These are phyloP conservation scores for Posidonia australis DNA, from an alignment of 106 monocot genomes.

Conservation along the genomic window DNA sequence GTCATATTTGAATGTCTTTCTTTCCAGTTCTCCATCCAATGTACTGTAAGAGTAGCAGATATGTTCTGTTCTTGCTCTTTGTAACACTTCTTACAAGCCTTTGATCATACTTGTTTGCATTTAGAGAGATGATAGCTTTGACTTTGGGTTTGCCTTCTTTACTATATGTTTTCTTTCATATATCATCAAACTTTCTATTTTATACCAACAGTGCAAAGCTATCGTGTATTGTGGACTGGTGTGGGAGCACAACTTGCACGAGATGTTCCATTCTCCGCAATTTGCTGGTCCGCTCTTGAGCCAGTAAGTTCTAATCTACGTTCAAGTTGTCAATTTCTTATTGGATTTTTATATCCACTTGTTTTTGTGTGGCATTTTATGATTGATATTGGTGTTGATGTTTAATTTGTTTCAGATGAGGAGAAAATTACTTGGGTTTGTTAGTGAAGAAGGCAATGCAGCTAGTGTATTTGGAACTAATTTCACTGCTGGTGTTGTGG, in stretches of 20 bases:
- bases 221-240: slow-evolving; percentile 76
- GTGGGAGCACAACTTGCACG: slow-evolving; percentile 94
- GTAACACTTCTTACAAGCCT: too few relatives aligned
- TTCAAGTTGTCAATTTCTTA: too few relatives aligned
- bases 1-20: too few relatives aligned
- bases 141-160: neutral
- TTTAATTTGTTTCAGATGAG: slow-evolving; percentile 35
- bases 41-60: too few relatives aligned
- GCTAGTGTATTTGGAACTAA: slow-evolving; percentile 60
- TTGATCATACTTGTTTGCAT: too few relatives aligned
- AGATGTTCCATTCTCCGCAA: slow-evolving; percentile 90
- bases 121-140: too few relatives aligned
- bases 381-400: neutral
- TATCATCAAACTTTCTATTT: neutral
- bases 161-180: neutral
- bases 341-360: too few relatives aligned
- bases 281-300: slow-evolving; percentile 92
- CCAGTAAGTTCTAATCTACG: slow-evolving; percentile 30
- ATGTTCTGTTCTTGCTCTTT: too few relatives aligned
- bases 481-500: slow-evolving; percentile 77
- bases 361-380: neutral
- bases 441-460: slow-evolving; percentile 62
- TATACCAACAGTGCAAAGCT: slow-evolving; percentile 45
- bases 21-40: too few relatives aligned
- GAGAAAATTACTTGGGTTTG: slow-evolving; percentile 45